These are phyloP conservation scores for Kwoniella bestiolae DNA, from an alignment of 768 basidiomycete species.

Conservation along the genomic window DNA sequence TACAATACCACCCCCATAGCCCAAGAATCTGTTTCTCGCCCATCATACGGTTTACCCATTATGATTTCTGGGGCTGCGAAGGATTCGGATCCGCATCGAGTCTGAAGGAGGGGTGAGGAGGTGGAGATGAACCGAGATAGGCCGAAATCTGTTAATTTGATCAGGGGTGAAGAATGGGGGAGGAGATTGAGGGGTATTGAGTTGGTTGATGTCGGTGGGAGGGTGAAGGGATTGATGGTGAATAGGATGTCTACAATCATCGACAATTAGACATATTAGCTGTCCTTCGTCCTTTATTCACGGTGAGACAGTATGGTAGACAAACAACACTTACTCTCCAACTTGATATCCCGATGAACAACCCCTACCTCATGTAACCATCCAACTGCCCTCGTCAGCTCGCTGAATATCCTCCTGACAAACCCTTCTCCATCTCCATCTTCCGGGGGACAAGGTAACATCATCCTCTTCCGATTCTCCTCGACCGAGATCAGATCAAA, in stretches of 20 bases:
- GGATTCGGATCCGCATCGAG: slow-evolving; percentile 84
- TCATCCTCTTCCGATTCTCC: slow-evolving; percentile 49
- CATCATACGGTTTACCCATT: slow-evolving; percentile 71
- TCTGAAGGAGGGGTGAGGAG: slow-evolving; percentile 67
- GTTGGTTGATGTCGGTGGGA: slow-evolving; percentile 47
- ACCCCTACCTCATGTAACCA: slow-evolving; percentile 87
- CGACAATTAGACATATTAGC: not conserved
- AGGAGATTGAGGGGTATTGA: slow-evolving; percentile 43
- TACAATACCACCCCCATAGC: slow-evolving; percentile 86
- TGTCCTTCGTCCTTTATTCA: not conserved
- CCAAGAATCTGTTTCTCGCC: slow-evolving; percentile 84
- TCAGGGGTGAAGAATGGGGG: slow-evolving; percentile 63
- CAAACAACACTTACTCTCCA: slow-evolving; percentile 65
- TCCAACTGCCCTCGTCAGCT: slow-evolving; percentile 74
- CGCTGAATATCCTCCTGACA: slow-evolving; percentile 72
- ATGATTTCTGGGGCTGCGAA: slow-evolving; percentile 69
- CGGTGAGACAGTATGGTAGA: no score
- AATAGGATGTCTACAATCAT: slow-evolving; percentile 70
- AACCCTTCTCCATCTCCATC: slow-evolving; percentile 56
- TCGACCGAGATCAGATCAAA: slow-evolving; percentile 70
- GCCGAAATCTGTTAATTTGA: slow-evolving; percentile 88
- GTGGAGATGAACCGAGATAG: slow-evolving; percentile 82
- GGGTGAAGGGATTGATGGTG: slow-evolving; percentile 62
- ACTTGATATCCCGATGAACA: slow-evolving; percentile 89
- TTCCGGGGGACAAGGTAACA: slow-evolving; percentile 56